Percentiles rank a stretch among this genome's conserved stretches.
phyloP scores from a whole-genome alignment of 306 rosid genomes.

The Fagus crenata region DNA sequence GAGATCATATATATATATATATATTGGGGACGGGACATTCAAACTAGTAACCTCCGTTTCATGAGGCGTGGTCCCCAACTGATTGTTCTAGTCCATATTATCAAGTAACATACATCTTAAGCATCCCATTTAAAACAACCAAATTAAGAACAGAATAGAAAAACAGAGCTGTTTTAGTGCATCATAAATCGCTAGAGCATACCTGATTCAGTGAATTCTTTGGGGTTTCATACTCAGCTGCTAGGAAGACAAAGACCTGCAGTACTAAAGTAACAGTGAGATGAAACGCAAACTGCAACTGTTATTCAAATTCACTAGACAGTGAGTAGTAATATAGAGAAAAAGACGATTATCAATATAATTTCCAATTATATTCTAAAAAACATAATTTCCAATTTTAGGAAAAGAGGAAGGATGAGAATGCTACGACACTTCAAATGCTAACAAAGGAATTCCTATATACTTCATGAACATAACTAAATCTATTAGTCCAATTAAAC shows the following conservation, averaged over 20 bases:
- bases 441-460: neutral
- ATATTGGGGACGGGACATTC: too few species aligned
- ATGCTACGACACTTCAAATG: neutral
- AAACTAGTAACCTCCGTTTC: too few species aligned
- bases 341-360: neutral
- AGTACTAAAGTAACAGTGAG: conserved; percentile 13
- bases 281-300: neutral
- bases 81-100: neutral
- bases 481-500: neutral
- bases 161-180: neutral
- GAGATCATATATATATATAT: too few species aligned
- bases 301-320: neutral
- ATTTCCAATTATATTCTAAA: neutral
- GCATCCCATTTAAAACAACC: neutral
- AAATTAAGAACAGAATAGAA: neutral
- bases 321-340: neutral
- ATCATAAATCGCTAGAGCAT: conserved; percentile 5
- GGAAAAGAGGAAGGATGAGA: too few species aligned
- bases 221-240: conserved; percentile 85
- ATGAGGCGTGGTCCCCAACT: too few species aligned
- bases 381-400: neutral
- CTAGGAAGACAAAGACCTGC: conserved; percentile 83
- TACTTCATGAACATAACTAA: neutral
- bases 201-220: conserved; percentile 78
- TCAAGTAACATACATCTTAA: neutral